Percentiles rank a stretch among this genome's conserved stretches.
Conservation (phyloP, 805 yeast genomes). For the Blastobotrys mokoenaii region DNA sequence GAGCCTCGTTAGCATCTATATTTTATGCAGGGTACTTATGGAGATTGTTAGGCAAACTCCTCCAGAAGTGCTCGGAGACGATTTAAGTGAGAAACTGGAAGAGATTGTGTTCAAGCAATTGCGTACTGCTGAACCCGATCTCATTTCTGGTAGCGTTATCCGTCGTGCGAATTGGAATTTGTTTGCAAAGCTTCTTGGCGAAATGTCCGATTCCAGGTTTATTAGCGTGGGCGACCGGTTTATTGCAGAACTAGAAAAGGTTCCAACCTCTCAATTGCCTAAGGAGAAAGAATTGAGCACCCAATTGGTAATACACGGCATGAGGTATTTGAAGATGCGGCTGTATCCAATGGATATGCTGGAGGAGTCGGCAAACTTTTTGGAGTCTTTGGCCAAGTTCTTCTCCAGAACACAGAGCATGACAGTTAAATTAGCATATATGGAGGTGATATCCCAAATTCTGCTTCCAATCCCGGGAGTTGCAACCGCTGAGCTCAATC, state of each 20-base stretch:
- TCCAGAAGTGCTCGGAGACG: slow-evolving; percentile 63
- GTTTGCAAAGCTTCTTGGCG: slow-evolving; percentile 81
- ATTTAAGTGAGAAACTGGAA: slow-evolving; percentile 73
- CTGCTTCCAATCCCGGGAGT: slow-evolving; percentile 76
- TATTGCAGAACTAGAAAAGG: slow-evolving; percentile 82
- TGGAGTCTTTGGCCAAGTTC: slow-evolving; percentile 79
- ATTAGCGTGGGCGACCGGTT: slow-evolving; percentile 87
- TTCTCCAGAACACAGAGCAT: slow-evolving; percentile 58
- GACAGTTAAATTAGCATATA: slow-evolving; percentile 64
- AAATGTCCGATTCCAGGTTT: slow-evolving; percentile 79
- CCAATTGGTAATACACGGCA: slow-evolving; percentile 77
- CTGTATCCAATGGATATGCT: slow-evolving; percentile 82
- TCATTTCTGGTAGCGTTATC: slow-evolving; percentile 58
- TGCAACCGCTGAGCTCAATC: slow-evolving; percentile 89
- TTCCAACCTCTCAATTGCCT: slow-evolving; percentile 39
- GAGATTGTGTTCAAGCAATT: slow-evolving; percentile 90
- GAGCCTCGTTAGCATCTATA: slow-evolving; percentile 77
- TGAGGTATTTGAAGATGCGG: slow-evolving; percentile 72
- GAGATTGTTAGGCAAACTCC: slow-evolving; percentile 89
- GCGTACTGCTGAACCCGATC: slow-evolving; percentile 73
- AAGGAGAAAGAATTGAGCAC: slow-evolving; percentile 51
- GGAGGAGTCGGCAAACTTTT: slow-evolving; percentile 89
- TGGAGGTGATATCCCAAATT: slow-evolving; percentile 71
- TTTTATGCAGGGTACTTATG: slow-evolving; percentile 82
- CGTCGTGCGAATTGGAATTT: slow-evolving; percentile 91